Evolutionary conservation across 768 basidiomycete genomes (phyloP).

Genomic region (Clavaria fumosa): DNA sequence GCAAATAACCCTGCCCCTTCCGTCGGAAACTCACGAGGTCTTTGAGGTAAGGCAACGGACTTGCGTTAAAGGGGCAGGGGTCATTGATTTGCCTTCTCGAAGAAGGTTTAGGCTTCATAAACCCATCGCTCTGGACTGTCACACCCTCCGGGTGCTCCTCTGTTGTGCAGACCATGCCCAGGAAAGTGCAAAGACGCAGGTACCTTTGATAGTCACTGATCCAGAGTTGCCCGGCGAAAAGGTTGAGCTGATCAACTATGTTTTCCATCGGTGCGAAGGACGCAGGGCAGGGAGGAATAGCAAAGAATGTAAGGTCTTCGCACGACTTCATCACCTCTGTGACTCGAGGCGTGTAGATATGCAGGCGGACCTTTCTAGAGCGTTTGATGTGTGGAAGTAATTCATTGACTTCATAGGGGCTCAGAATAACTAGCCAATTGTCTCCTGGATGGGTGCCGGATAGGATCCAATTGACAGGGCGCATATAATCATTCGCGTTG

Average conservation of each 20-base stretch:
- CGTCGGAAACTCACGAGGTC: conserved; percentile 21
- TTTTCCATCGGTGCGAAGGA: conserved; percentile 10
- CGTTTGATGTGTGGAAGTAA: conserved; percentile 22
- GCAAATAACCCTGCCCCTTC: conserved; percentile 22
- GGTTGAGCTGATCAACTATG: conserved; percentile 22
- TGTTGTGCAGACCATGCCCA: conserved; percentile 19
- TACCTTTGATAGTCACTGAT: conserved; percentile 21
- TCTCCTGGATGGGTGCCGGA: conserved; percentile 9
- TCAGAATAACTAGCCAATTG: conserved; percentile 21
- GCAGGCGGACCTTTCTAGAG: conserved; percentile 21
- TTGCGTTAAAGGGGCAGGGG: conserved; percentile 18
- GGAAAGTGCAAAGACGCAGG: conserved; percentile 19
- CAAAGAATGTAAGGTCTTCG: conserved; percentile 22
- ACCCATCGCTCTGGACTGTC: conserved; percentile 18
- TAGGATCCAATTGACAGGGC: conserved; percentile 30
- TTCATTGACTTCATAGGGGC: conserved; percentile 24
- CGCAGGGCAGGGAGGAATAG: conserved; percentile 15
- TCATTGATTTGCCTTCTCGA: conserved; percentile 10
- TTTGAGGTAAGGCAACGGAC: conserved; percentile 22
- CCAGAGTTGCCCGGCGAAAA: conserved; percentile 33
- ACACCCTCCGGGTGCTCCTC: conserved; percentile 8
- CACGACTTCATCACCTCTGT: conserved; percentile 19
- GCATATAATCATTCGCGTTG: conserved; percentile 18
- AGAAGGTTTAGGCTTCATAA: conserved; percentile 16
- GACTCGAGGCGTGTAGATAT: conserved; percentile 27